Conservation (phyloP, 2,329 filamentous ascomycete genomes). For the Aspergillus oerlinghausenensis region DNA sequence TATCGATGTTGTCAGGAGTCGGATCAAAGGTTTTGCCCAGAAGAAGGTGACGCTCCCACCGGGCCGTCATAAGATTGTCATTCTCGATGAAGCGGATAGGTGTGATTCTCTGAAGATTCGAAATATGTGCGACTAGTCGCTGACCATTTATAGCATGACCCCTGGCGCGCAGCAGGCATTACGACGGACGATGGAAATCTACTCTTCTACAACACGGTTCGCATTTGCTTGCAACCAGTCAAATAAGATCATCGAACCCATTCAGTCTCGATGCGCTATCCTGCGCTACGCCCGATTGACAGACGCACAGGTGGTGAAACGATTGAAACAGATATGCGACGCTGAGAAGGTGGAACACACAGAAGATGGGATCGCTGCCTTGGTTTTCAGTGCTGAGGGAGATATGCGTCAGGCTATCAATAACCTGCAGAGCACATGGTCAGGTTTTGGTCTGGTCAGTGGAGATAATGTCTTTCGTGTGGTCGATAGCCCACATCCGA, state of each 20-base stretch:
- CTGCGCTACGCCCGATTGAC: constrained; percentile 89
- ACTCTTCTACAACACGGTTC: constrained; percentile 92
- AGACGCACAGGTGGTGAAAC: constrained; percentile 86
- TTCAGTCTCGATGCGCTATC: constrained; percentile 95
- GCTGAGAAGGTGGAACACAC: constrained; percentile 86
- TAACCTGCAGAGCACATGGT: constrained; percentile 88
- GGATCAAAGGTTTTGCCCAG: constrained; percentile 97
- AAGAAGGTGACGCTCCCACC: constrained; percentile 95
- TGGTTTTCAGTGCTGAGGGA: constrained; percentile 94
- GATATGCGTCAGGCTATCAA: constrained; percentile 99
- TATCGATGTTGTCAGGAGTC: constrained; percentile 94
- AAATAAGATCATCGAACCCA: constrained; percentile 99
- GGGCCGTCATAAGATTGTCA: constrained; percentile 92
- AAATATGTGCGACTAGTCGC: not conserved
- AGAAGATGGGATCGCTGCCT: constrained; percentile 89
- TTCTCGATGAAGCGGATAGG: constrained; percentile 95
- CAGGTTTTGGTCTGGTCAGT: constrained; percentile 94
- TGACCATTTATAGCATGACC: constrained; percentile 64
- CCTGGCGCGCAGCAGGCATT: constrained; percentile 93
- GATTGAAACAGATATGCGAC: constrained; percentile 85
- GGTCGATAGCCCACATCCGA: constrained; percentile 92
- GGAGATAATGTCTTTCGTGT: constrained; percentile 98
- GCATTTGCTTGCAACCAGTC: constrained; percentile 98
- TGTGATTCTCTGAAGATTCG: constrained; percentile 17
- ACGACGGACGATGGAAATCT: constrained; percentile 96